Evolutionary conservation across 2,329 filamentous ascomycete genomes (phyloP).

Genomic region (Ophiostoma sp.): DNA sequence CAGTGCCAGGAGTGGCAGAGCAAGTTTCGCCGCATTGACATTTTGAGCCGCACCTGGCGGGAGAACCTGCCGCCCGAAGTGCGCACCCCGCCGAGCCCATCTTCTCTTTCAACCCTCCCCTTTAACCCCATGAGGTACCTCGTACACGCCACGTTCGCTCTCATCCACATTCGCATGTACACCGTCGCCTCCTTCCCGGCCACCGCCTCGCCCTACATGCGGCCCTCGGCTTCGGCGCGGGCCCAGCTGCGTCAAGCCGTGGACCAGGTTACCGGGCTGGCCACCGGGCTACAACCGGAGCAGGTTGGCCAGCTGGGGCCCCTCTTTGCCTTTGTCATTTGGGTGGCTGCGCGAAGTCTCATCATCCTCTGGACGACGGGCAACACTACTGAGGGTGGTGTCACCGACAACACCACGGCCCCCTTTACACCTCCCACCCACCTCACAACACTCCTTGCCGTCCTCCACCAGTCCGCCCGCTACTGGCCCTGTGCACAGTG

Average conservation of each 20-base stretch:
- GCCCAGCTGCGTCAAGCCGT: conserved; percentile 20
- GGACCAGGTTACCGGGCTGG: conserved; percentile 20
- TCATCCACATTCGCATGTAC: conserved; percentile 28
- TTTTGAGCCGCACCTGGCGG: conserved; percentile 20
- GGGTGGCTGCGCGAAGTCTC: conserved; percentile 24
- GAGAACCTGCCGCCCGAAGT: conserved; percentile 23
- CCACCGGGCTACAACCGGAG: not conserved
- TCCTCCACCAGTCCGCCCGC: conserved; percentile 20
- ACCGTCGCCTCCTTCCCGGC: conserved; percentile 27
- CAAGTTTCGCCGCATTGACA: conserved; percentile 26
- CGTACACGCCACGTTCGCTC: conserved; percentile 21
- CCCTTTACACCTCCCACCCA: conserved; percentile 10
- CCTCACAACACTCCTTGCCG: conserved; percentile 17
- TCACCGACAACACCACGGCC: not conserved
- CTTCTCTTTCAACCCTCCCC: not conserved
- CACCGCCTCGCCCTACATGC: conserved; percentile 25
- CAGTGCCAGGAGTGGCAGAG: conserved; percentile 29
- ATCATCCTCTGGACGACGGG: conserved; percentile 26
- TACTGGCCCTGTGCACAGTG: conserved; percentile 26
- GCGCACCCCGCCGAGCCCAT: not conserved
- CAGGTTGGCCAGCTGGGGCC: conserved; percentile 22
- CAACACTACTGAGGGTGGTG: not conserved
- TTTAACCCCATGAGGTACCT: conserved; percentile 25
- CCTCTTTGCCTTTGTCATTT: conserved; percentile 27
- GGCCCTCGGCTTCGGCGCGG: conserved; percentile 24